Evolutionary conservation across 2,329 filamentous ascomycete genomes (phyloP), one percentile per base, ranked within the genome.

Genomic region (Fusarium sp.): DNA sequence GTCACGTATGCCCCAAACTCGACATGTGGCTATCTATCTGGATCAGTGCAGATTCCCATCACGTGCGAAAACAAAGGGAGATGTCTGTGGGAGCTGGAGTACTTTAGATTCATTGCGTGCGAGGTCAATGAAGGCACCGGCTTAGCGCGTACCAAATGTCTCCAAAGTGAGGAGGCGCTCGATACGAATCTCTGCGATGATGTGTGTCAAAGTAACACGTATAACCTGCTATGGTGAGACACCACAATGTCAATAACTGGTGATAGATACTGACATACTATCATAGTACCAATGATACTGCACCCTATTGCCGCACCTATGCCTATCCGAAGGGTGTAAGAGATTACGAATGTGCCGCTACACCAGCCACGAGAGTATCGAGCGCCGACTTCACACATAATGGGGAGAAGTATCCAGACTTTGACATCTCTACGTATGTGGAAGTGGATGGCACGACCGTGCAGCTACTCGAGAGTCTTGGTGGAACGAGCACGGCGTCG

Each of bases 21-120:
- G 22, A 60, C 56, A 6, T 60, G 56, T 28, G 56, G 56, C 28
- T 60, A 43, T 28, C 42, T 60, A 11, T 60, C 56, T 11, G 56
- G 56, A 19, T 48, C 46, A 3, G 46, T 54, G 12, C 15, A 50
- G 19, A 52, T 56, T 10, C 51, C 56, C 1, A 52, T 60, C 13
- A 60, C 56, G 4, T 60, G 56, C 11, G 56, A 55, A 5, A 39
- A 56, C 13, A 32, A 51, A 3, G 41, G 52, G 2, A 41, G 7
- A 1, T 60, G 56, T 31, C 36, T 51, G 10, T 60, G 56, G 56
- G 47, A 56, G 19, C 7, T 29, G 35, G 47, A 38, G 42, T 22
- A 41, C 9, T 55, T 55, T 26, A 45, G 34, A 8, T 54, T 22
- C 15, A 43, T 60, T 15, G 41, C 53, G 13, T 60, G 56, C 36